Percentiles rank a stretch among this genome's conserved stretches.
phyloP scores from a whole-genome alignment of 768 basidiomycete species.

The Psilocybe subaeruginosa region DNA sequence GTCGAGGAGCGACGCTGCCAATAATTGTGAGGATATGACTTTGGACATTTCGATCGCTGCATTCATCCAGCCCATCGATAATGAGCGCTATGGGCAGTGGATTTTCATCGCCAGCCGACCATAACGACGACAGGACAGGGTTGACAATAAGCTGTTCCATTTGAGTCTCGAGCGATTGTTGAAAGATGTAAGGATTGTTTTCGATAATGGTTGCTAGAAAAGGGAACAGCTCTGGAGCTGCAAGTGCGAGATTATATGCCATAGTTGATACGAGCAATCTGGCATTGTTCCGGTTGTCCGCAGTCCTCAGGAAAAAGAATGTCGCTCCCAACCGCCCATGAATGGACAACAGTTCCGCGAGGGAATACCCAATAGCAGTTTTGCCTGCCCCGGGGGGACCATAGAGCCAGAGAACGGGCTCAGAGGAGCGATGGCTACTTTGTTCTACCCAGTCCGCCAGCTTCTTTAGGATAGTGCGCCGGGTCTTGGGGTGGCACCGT shows the following conservation, averaged over 20 bases:
- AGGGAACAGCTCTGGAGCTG: neutral
- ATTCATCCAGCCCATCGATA: constrained; percentile 13
- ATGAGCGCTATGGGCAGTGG: neutral
- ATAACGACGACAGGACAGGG: neutral
- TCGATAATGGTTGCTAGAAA: neutral
- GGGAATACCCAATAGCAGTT: neutral
- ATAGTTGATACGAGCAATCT: constrained; percentile 1
- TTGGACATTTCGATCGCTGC: neutral
- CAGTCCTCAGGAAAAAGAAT: neutral
- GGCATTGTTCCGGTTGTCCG: neutral
- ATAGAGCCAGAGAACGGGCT: constrained; percentile 1
- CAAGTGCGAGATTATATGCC: neutral
- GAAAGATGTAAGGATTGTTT: neutral
- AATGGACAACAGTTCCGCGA: neutral
- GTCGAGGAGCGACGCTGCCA: neutral
- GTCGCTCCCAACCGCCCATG: neutral
- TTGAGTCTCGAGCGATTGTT: constrained; percentile 7
- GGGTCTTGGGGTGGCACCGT: neutral
- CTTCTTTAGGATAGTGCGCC: neutral
- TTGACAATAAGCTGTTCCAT: constrained; percentile 6
- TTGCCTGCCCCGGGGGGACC: constrained; percentile 5
- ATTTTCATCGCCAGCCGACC: too few species aligned
- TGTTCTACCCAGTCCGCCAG: neutral
- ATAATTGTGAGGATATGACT: neutral
- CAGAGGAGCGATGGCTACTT: neutral